Evolutionary conservation across 352 stramenopile genomes (phyloP).

Genomic region (Salisapilia sapeloensis): DNA sequence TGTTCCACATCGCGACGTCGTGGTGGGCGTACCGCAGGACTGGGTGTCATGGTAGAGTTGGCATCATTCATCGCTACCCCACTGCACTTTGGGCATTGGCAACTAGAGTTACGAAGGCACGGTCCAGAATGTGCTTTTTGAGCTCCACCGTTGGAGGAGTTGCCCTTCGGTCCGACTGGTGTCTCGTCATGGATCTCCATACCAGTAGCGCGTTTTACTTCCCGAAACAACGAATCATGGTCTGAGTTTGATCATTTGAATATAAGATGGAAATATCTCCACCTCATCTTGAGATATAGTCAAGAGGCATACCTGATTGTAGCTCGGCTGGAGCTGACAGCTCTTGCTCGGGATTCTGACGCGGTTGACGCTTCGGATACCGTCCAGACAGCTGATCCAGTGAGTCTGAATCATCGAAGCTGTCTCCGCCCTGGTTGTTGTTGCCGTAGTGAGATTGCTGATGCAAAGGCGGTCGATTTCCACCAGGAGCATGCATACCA

Average conservation of each 20-base stretch:
- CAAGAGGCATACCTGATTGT: slow-evolving; percentile 20
- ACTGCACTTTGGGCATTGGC: slow-evolving; percentile 41
- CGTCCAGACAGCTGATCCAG: slow-evolving; percentile 46
- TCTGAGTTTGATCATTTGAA: slow-evolving; percentile 20
- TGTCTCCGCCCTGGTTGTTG: slow-evolving; percentile 25
- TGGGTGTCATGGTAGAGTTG: too few species aligned
- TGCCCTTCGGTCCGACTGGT: too few species aligned
- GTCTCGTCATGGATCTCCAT: slow-evolving; percentile 32
- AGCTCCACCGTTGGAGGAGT: too few species aligned
- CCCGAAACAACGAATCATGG: slow-evolving; percentile 62
- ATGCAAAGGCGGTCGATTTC: too few species aligned
- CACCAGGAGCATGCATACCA: too few species aligned
- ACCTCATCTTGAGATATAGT: not conserved
- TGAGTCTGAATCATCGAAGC: slow-evolving; percentile 15
- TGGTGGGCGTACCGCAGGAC: too few species aligned
- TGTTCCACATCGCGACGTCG: too few species aligned
- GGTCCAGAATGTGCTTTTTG: slow-evolving; percentile 15
- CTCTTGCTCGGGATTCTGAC: slow-evolving; percentile 6
- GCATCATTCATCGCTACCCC: slow-evolving; percentile 10
- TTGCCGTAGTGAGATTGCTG: too few species aligned
- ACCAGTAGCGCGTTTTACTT: slow-evolving; percentile 64
- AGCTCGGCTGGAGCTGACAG: slow-evolving; percentile 10
- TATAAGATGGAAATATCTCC: slow-evolving; percentile 2
- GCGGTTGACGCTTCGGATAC: slow-evolving; percentile 30
- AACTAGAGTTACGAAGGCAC: slow-evolving; percentile 58